phyloP scores from a whole-genome alignment of 495 filamentous ascomycete species.

The Tuber magnatum region DNA sequence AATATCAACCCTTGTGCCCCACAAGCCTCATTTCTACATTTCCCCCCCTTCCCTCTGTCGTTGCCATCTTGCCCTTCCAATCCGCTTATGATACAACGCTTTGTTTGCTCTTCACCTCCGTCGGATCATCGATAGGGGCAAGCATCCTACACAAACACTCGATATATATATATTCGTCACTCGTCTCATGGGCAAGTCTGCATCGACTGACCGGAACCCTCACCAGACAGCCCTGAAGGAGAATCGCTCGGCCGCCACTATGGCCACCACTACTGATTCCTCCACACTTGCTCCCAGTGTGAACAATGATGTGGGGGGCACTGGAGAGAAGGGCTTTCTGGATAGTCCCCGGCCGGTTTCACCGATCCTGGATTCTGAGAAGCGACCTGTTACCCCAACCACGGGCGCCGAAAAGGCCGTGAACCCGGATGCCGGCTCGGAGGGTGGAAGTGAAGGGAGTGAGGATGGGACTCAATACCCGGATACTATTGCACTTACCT shows the following conservation, averaged over 20 bases:
- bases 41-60: background rate
- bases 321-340: constrained; percentile 14
- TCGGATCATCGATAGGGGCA: background rate
- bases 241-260: constrained; percentile 28
- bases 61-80: background rate
- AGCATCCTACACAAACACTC: background rate
- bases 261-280: constrained; percentile 21
- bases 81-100: background rate
- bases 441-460: constrained; percentile 6
- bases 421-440: background rate
- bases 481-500: constrained; percentile 45
- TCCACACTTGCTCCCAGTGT: constrained; percentile 25
- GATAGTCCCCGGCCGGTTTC: constrained; percentile 20
- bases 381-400: background rate
- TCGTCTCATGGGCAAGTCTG: background rate
- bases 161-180: background rate
- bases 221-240: constrained; percentile 20
- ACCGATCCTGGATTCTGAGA: constrained; percentile 8
- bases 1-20: background rate
- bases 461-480: constrained; percentile 50
- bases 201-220: constrained; percentile 6
- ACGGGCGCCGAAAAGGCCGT: background rate
- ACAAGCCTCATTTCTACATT: background rate
- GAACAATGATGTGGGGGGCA: constrained; percentile 13
- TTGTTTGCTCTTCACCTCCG: background rate